Evolutionary conservation across 768 basidiomycete species (phyloP).

Genomic region (Suillus subaureus): DNA sequence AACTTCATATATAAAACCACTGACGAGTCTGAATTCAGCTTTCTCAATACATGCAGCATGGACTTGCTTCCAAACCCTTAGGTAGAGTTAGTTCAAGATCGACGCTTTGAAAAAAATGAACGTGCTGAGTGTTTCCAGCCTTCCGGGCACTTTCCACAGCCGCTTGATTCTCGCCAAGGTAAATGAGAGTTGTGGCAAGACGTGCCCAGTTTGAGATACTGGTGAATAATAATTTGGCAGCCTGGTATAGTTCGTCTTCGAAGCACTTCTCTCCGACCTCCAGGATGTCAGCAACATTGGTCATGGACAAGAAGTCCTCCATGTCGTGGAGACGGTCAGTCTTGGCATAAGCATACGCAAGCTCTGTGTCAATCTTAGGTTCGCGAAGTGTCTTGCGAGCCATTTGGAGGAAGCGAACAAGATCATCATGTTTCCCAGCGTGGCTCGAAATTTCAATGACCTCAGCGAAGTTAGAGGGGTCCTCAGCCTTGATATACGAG

Average conservation of each 20-base stretch:
- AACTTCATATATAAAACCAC: conserved; percentile 20
- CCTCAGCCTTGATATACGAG: conserved; percentile 97
- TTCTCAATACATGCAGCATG: conserved; percentile 99
- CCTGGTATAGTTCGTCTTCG: conserved; percentile 97
- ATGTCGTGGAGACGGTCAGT: conserved; percentile 97
- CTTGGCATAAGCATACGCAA: conserved; percentile 98
- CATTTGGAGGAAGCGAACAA: conserved; percentile 98
- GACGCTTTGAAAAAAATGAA: conserved; percentile 14
- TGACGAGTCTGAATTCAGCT: conserved; percentile 87
- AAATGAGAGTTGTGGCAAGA: conserved; percentile 96
- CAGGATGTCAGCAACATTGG: conserved; percentile 95
- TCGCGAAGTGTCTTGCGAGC: conserved; percentile 95
- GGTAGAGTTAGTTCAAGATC: conserved; percentile 14
- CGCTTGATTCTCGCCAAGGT: conserved; percentile 96
- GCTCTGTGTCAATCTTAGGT: conserved; percentile 96
- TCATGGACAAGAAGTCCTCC: conserved; percentile 99
- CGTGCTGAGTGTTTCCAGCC: conserved; percentile 97
- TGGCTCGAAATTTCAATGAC: conserved; percentile 95
- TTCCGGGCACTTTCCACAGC: conserved; percentile 99
- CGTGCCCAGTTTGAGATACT: conserved; percentile 99
- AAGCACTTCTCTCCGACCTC: conserved; percentile 99
- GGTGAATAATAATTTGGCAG: conserved; percentile 91
- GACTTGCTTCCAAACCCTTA: conserved; percentile 99
- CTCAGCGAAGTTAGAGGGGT: conserved; percentile 91
- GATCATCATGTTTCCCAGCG: conserved; percentile 90